Evolutionary conservation across 2,329 filamentous ascomycete species (phyloP).

Genomic region (Cytospora paraplurivora): DNA sequence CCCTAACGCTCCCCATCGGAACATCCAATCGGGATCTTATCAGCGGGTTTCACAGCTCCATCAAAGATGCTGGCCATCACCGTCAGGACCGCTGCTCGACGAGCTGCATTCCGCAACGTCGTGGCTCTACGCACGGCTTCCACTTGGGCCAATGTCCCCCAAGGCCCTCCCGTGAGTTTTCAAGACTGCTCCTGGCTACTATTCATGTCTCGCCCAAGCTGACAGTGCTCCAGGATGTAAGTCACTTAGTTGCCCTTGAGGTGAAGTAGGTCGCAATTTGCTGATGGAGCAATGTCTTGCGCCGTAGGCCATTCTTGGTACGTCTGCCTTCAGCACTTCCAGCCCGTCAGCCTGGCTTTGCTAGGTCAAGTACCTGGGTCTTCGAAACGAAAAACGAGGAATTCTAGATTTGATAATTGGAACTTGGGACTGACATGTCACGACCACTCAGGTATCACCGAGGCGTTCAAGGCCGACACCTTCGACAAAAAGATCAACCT

Average conservation of each 20-base stretch:
- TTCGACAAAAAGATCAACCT: conserved; percentile 98
- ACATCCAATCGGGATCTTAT: neutral
- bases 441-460: conserved; percentile 72
- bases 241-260: conserved; percentile 1
- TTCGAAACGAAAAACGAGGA: too few relatives aligned
- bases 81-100: conserved; percentile 55
- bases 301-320: conserved; percentile 74
- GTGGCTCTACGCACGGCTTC: conserved; percentile 63
- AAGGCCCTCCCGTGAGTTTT: conserved; percentile 68
- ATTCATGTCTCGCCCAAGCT: conserved; percentile 31
- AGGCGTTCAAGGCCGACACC: conserved; percentile 97
- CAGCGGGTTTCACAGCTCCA: neutral
- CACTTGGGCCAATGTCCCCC: conserved; percentile 86
- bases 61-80: conserved; percentile 55
- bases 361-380: too few relatives aligned
- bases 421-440: conserved; percentile 32
- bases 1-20: neutral
- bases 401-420: conserved; percentile 2
- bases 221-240: conserved; percentile 30
- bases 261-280: conserved; percentile 12
- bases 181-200: conserved; percentile 41
- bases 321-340: conserved; percentile 36
- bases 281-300: conserved; percentile 34
- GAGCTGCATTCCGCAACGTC: conserved; percentile 47
- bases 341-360: conserved; percentile 9